Evolutionary conservation across 371 early-diverging fungal species (phyloP).

Genomic region (Dentiscutata heterogama): DNA sequence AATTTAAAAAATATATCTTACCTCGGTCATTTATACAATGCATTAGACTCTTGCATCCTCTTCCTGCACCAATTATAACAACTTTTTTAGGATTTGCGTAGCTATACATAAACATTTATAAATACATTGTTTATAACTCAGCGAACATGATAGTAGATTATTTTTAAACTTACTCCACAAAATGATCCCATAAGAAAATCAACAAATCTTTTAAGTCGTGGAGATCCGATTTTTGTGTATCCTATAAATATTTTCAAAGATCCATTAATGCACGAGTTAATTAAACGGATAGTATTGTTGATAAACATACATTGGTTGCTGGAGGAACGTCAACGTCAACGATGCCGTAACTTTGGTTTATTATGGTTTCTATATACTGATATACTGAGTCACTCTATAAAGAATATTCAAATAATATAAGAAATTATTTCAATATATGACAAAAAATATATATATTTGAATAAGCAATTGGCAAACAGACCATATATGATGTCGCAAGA

Average conservation of each 20-base stretch:
- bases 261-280: too few relatives aligned
- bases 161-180: conserved; percentile 31
- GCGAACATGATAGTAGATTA: not conserved
- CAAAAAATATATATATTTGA: not conserved
- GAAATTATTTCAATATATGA: not conserved
- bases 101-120: not conserved
- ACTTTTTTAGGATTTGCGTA: not conserved
- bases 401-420: not conserved
- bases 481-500: conserved; percentile 42
- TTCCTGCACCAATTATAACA: conserved; percentile 37
- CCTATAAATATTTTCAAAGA: not conserved
- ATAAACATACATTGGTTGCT: not conserved
- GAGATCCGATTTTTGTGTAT: conserved; percentile 4
- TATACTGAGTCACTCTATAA: conserved; percentile 21
- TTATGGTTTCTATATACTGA: conserved; percentile 33
- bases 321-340: conserved; percentile 42
- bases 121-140: not conserved
- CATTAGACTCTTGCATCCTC: conserved; percentile 29
- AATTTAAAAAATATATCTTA: not conserved
- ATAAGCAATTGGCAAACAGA: not conserved
- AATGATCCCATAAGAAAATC: conserved; percentile 44
- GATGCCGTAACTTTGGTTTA: conserved; percentile 4
- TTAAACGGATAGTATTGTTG: not conserved
- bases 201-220: conserved; percentile 33
- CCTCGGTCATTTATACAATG: conserved; percentile 35